Evolutionary conservation across 2,329 filamentous ascomycete genomes (phyloP).

Genomic region (Curvularia verruculosa): DNA sequence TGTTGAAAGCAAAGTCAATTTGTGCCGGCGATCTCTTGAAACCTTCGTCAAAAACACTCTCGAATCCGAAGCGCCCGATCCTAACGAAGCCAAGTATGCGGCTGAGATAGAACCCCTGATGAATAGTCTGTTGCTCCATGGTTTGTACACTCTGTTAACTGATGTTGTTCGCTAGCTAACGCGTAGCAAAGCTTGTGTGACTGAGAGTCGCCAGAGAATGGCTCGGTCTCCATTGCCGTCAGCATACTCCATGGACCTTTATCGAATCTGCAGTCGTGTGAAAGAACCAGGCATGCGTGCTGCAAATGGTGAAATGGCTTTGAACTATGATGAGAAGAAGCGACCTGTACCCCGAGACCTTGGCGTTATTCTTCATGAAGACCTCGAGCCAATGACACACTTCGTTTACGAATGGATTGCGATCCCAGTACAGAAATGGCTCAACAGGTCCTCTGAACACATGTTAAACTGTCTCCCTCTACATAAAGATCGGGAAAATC

Average conservation of each 20-base stretch:
- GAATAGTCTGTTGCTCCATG: not conserved
- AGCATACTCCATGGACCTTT: not conserved
- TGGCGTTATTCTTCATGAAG: not conserved
- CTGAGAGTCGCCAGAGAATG: not conserved
- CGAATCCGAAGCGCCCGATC: not conserved
- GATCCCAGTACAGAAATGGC: not conserved
- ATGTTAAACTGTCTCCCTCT: not conserved
- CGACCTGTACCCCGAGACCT: not conserved
- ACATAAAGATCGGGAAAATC: not conserved
- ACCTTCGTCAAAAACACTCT: not conserved
- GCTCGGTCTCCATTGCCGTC: not conserved
- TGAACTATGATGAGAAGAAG: not conserved
- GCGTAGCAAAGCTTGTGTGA: not conserved
- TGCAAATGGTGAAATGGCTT: slow-evolving; percentile 9
- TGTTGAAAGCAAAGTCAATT: not conserved
- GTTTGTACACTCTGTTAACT: not conserved
- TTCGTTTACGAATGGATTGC: not conserved
- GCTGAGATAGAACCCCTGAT: not conserved
- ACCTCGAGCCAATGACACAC: not conserved
- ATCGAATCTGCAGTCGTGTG: not conserved
- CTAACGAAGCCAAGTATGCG: not conserved
- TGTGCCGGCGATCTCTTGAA: not conserved
- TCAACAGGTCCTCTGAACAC: not conserved
- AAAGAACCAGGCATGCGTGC: not conserved
- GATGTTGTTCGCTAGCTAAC: not conserved